A percentile compares a stretch with the other conserved stretches of the same genome.
These are phyloP conservation scores for Picea glauca DNA, from an alignment of 75 land plant genomes.

Conservation along the genomic window DNA sequence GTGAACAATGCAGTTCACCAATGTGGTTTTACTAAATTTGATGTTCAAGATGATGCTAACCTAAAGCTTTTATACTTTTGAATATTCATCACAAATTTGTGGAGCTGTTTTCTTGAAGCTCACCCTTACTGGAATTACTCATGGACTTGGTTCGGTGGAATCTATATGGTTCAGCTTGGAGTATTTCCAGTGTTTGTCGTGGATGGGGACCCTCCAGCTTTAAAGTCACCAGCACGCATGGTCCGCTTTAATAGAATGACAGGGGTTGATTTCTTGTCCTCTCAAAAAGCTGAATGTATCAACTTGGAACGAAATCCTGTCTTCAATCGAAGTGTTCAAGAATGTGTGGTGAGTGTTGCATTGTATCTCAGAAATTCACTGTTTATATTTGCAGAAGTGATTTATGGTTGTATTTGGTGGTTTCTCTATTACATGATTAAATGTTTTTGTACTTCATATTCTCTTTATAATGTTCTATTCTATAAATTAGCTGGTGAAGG, in stretches of 20 bases:
- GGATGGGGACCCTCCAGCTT: slow-evolving; percentile 68
- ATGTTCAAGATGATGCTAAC: too few species aligned
- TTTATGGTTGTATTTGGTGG: neutral
- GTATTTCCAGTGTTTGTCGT: slow-evolving; percentile 80
- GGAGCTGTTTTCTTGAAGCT: neutral
- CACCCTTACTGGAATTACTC: neutral
- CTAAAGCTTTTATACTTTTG: too few species aligned
- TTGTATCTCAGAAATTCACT: slow-evolving; percentile 5
- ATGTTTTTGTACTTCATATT: neutral
- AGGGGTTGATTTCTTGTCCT: slow-evolving; percentile 32
- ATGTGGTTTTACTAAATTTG: too few species aligned
- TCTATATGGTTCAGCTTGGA: slow-evolving; percentile 53
- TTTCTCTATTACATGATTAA: neutral
- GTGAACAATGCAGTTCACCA: neutral
- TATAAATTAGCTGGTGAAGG: too few species aligned
- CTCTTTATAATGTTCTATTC: too few species aligned
- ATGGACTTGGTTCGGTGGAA: neutral
- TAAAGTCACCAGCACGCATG: slow-evolving; percentile 58
- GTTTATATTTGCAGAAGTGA: neutral
- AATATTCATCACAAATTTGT: neutral
- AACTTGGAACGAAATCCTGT: slow-evolving; percentile 35
- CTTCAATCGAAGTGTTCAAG: slow-evolving; percentile 45
- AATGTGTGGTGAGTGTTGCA: slow-evolving; percentile 61
- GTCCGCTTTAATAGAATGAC: slow-evolving; percentile 47
- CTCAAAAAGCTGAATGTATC: slow-evolving; percentile 14